Evolutionary conservation across 192 early-diverging fungal genomes (phyloP), one percentile per base, ranked within the genome.

Genomic region (Phlyctochytrium arcticum): DNA sequence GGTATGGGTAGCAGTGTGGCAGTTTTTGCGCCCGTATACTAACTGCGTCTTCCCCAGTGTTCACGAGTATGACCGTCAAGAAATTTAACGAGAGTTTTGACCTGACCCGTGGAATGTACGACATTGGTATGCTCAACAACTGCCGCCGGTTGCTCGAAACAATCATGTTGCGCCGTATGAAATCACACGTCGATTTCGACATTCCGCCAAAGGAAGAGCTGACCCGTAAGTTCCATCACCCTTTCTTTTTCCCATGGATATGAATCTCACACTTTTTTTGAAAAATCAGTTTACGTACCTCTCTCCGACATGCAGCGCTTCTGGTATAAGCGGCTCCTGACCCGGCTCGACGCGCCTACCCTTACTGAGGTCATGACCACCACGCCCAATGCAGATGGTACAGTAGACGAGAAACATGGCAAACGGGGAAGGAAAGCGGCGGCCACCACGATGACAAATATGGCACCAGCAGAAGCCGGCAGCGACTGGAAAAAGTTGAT

Each of bases 201-300:
- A 78, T 78, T 51, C 75, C 75, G 19, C 63, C 75, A 17, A 74
- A 68, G 48, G 71, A 74, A 51, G 75, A 77, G 60, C 55, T 72
- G 15, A 74, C 65, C 9, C 56, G 69, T 70, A 56, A 35, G 48
- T 42, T 57, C 3, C 17, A 35, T 21, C 36, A 36, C 24, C 8
- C 54, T 44, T 19, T 19, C 39, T 44, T 44, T 12, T 44, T 2
- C 39, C 39, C 37, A 0, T 44, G 39, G 54, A n/a, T 31, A 6
- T 55, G 21, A 61, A 23, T 61, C 47, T 6, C 10, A 10, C 12
- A 0, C 42, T 33, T 46, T 26, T 15, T 21, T 36, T 35, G 5
- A n/a, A n/a, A n/a, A n/a, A n/a, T 23, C 48, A 67, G 66, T 75
- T 7, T 75, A 75, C 50, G 53, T 72, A 6, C 75, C 75, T 2